These are phyloP conservation scores for Boletus vinaceobasis DNA, from an alignment of 768 basidiomycete genomes.

Conservation along the genomic window DNA sequence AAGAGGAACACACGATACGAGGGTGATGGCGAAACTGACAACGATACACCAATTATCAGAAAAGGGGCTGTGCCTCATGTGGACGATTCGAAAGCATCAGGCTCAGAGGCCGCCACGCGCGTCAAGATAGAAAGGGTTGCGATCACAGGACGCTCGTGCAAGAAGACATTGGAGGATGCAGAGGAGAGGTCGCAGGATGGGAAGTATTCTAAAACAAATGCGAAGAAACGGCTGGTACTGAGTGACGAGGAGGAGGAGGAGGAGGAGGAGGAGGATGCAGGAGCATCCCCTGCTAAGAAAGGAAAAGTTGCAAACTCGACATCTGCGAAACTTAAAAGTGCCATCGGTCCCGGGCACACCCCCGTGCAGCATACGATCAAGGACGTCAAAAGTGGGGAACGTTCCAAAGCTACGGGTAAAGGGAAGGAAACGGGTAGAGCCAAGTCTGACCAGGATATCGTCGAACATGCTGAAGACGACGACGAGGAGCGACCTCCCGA, in stretches of 20 bases:
- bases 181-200: background rate
- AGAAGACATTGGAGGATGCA: background rate
- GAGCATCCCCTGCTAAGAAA: constrained; percentile 14
- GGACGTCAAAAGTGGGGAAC: background rate
- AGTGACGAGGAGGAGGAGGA: constrained; percentile 2
- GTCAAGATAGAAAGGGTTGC: background rate
- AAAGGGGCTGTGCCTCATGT: background rate
- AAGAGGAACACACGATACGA: background rate
- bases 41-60: background rate
- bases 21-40: constrained; percentile 1
- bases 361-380: background rate
- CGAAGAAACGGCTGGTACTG: constrained; percentile 3
- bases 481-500: background rate
- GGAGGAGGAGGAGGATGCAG: background rate
- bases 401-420: background rate
- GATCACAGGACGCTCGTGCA: background rate
- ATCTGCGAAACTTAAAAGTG: background rate
- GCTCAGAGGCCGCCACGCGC: background rate
- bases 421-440: background rate
- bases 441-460: background rate
- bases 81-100: background rate
- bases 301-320: constrained; percentile 3
- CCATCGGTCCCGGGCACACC: background rate
- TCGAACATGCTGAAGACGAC: background rate
- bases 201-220: background rate